A percentile compares a stretch with the other conserved stretches of the same genome.
Conservation (phyloP, 2,329 filamentous ascomycete genomes). For the Elsinoe perseae region DNA sequence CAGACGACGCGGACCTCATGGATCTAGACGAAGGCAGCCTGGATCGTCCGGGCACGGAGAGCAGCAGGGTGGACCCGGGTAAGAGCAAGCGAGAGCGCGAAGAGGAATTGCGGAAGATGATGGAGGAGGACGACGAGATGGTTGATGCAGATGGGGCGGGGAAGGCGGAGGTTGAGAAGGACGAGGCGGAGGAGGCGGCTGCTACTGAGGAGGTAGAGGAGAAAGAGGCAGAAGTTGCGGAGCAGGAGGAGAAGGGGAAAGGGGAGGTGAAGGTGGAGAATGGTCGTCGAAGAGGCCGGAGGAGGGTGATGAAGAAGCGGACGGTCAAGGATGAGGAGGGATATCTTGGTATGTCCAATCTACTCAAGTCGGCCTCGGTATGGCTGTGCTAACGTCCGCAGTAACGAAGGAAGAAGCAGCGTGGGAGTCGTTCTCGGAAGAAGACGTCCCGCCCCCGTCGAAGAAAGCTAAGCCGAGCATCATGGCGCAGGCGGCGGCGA, state of each 20-base stretch:
- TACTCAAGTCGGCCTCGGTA: slow-evolving; percentile 13
- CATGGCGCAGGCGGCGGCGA: slow-evolving; percentile 41
- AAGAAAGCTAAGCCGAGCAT: slow-evolving; percentile 46
- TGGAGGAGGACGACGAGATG: slow-evolving; percentile 53
- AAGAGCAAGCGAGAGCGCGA: slow-evolving; percentile 54
- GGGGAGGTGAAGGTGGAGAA: slow-evolving; percentile 48
- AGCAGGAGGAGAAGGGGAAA: slow-evolving; percentile 21
- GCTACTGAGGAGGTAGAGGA: slow-evolving; percentile 26
- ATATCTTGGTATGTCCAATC: slow-evolving; percentile 62
- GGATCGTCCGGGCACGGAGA: slow-evolving; percentile 21
- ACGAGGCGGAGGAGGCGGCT: slow-evolving; percentile 43
- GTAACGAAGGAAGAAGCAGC: slow-evolving; percentile 76
- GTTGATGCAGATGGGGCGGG: slow-evolving; percentile 21
- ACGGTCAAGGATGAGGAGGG: slow-evolving; percentile 81
- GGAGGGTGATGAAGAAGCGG: slow-evolving; percentile 80
- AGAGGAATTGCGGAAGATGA: slow-evolving; percentile 62
- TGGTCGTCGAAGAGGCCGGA: slow-evolving; percentile 65
- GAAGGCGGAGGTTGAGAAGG: slow-evolving; percentile 48
- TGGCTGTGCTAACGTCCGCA: slow-evolving; percentile 31
- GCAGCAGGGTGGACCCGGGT: slow-evolving; percentile 20
- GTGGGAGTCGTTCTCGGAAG: slow-evolving; percentile 93
- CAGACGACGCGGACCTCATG: slow-evolving; percentile 42
- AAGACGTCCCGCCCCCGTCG: slow-evolving; percentile 53
- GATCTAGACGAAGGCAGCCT: slow-evolving; percentile 19
- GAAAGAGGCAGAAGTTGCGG: slow-evolving; percentile 36